phyloP scores from a whole-genome alignment of 2,329 filamentous ascomycete genomes.

The Aspergillus neotritici region DNA sequence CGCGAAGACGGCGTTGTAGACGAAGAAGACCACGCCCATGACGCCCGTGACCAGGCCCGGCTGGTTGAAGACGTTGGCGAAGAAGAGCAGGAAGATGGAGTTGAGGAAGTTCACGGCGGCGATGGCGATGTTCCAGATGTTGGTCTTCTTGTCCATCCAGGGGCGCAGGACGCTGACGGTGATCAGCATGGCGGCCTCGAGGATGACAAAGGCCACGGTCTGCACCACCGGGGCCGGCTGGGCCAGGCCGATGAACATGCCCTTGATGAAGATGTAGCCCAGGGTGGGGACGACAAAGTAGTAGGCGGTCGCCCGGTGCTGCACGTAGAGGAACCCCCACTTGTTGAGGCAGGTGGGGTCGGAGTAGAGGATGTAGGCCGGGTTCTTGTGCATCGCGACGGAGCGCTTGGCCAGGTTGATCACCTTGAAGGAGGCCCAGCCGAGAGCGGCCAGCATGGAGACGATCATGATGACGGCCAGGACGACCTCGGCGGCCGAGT shows the following conservation, averaged over 20 bases:
- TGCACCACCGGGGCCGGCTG: conserved; percentile 68
- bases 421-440: conserved; percentile 85
- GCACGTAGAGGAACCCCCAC: conserved; percentile 96
- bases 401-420: conserved; percentile 83
- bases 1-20: conserved; percentile 78
- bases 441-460: conserved; percentile 69
- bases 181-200: conserved; percentile 75
- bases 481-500: conserved; percentile 80
- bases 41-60: conserved; percentile 79
- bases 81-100: conserved; percentile 80
- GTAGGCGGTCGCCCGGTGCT: conserved; percentile 92
- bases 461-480: conserved; percentile 85
- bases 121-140: conserved; percentile 92
- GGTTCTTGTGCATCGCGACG: conserved; percentile 87
- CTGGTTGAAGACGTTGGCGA: conserved; percentile 79
- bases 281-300: conserved; percentile 85
- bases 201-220: conserved; percentile 73
- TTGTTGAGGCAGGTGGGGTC: conserved; percentile 93
- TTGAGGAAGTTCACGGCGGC: conserved; percentile 86
- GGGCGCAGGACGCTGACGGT: conserved; percentile 73
- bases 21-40: conserved; percentile 83
- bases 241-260: conserved; percentile 77
- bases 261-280: conserved; percentile 75
- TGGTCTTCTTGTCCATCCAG: conserved; percentile 99
- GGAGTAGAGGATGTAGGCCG: conserved; percentile 93